Conservation (phyloP, 2,329 filamentous ascomycete species). For the Cordyceps javanica region DNA sequence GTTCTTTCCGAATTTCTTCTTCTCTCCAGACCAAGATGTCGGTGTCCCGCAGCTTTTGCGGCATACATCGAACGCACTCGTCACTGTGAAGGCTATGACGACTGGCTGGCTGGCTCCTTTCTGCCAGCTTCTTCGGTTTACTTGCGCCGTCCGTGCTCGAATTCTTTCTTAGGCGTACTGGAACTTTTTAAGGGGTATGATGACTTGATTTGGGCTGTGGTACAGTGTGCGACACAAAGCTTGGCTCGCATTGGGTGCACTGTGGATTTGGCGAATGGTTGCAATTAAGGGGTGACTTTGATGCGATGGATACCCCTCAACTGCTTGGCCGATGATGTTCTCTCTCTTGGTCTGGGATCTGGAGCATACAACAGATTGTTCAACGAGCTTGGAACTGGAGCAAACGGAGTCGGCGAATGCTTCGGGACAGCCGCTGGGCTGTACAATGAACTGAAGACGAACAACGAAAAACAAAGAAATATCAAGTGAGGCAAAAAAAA, state of each 20-base stretch:
- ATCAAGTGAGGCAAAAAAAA: not conserved
- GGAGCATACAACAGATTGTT: not conserved
- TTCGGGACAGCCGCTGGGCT: not conserved
- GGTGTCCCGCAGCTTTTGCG: not conserved
- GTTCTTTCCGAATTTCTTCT: not conserved
- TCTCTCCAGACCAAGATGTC: not conserved
- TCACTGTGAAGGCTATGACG: not conserved
- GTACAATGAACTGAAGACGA: constrained; percentile 5
- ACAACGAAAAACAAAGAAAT: not conserved
- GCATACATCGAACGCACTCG: not conserved
- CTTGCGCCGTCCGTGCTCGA: not conserved
- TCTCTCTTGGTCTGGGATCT: not conserved
- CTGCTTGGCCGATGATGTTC: constrained; percentile 16
- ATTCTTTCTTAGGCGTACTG: constrained; percentile 1
- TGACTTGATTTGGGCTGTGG: not conserved
- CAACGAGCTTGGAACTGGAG: not conserved
- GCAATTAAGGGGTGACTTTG: constrained; percentile 18
- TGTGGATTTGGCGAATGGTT: not conserved
- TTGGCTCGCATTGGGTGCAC: not conserved
- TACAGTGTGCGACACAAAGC: not conserved
- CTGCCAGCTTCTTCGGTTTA: not conserved
- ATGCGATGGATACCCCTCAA: constrained; percentile 39
- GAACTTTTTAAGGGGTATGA: not conserved
- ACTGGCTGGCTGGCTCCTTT: not conserved
- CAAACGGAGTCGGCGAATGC: not conserved